These are phyloP conservation scores for Cylindrodendrum hubeiense DNA, from an alignment of 2,329 filamentous ascomycete genomes.

Conservation along the genomic window DNA sequence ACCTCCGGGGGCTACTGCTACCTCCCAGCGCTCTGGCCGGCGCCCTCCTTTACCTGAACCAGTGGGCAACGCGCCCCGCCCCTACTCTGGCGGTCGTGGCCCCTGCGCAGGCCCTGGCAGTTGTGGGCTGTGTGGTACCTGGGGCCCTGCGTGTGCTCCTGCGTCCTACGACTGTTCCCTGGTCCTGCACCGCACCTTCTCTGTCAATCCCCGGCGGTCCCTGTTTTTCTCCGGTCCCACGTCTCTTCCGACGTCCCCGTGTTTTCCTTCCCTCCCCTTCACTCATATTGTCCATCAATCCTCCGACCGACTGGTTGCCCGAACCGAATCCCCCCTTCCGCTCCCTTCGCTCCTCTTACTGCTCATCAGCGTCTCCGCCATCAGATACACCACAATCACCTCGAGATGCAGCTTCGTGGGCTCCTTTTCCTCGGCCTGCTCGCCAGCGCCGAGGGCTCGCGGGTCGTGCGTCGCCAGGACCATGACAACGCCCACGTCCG, in stretches of 20 bases:
- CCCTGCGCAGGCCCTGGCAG: conserved; percentile 1
- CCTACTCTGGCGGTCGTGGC: conserved; percentile 1
- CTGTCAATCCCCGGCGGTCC: conserved; percentile 34
- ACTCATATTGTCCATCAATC: conserved; percentile 20
- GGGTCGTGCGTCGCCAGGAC: conserved; percentile 21
- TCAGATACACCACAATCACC: conserved; percentile 7
- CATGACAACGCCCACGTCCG: conserved; percentile 9
- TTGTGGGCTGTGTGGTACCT: not conserved
- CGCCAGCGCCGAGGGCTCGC: conserved; percentile 40
- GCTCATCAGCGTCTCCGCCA: conserved; percentile 18
- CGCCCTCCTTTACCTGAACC: conserved; percentile 16
- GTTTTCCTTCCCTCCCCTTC: conserved; percentile 25
- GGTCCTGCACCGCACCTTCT: conserved; percentile 19
- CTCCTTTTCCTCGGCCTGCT: conserved; percentile 41
- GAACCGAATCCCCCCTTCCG: conserved; percentile 11
- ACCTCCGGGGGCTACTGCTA: not conserved
- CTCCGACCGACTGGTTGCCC: conserved; percentile 29
- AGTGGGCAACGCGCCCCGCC: conserved; percentile 5
- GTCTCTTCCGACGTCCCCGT: conserved; percentile 26
- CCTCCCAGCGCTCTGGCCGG: conserved; percentile 7
- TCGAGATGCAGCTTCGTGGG: conserved; percentile 42
- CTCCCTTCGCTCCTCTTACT: not conserved
- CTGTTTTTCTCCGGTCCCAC: conserved; percentile 35
- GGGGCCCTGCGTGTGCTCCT: not conserved
- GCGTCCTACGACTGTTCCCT: not conserved